Evolutionary conservation across 1,284 basidiomycete genomes (phyloP).

Genomic region (Gastroboletus turbinatus): DNA sequence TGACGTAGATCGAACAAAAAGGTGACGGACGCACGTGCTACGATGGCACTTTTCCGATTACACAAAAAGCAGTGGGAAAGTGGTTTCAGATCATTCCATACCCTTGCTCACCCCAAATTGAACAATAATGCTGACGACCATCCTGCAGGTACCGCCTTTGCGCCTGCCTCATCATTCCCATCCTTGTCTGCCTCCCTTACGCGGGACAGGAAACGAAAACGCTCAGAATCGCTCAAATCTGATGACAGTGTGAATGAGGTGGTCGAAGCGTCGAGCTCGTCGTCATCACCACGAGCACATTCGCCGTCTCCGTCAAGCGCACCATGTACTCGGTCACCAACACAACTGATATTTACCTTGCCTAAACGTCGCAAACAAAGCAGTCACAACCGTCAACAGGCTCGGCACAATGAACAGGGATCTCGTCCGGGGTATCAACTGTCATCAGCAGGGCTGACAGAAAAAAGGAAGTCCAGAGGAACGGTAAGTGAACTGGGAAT

Average conservation of each 20-base stretch:
- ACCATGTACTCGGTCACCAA: background rate
- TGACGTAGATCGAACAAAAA: constrained; percentile 33
- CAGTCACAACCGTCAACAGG: constrained; percentile 10
- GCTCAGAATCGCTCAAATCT: background rate
- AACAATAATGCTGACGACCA: background rate
- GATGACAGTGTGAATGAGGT: constrained; percentile 22
- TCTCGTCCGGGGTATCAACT: constrained; percentile 73
- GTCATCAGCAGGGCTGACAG: constrained; percentile 41
- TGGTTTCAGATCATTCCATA: constrained; percentile 32
- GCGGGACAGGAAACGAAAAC: constrained; percentile 27
- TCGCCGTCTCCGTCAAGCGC: background rate
- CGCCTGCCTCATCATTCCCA: background rate
- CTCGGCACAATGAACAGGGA: constrained; percentile 50
- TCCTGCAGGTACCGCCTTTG: background rate
- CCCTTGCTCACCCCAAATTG: background rate
- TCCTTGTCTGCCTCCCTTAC: background rate
- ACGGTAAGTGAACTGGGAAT: background rate
- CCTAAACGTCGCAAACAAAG: background rate
- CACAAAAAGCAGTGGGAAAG: constrained; percentile 87
- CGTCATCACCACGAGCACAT: background rate
- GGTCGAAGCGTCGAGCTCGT: background rate
- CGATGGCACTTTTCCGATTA: constrained; percentile 94
- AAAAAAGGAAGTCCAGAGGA: constrained; percentile 14
- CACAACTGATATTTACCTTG: background rate
- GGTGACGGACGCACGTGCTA: constrained; percentile 92